Evolutionary conservation across 148 eudicot genomes (phyloP), one percentile per base, ranked within the genome.

Genomic region (Linanthus parryae): DNA sequence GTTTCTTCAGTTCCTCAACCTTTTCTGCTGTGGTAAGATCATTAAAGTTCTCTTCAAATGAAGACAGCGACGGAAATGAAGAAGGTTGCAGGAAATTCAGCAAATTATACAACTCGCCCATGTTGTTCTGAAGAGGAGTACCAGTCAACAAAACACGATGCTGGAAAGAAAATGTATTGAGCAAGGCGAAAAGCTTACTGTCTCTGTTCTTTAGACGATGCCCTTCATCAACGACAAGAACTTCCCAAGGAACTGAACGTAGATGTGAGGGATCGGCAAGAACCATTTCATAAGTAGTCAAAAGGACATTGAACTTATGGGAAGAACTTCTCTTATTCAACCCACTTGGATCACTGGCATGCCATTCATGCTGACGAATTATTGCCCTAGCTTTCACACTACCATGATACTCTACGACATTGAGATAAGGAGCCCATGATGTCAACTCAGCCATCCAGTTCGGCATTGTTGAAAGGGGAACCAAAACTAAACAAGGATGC

Each of bases 401-500:
- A 8, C 99, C 99, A 59, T 92, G 99, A 75, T 92, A 92, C 56
- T 92, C 96, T 29, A 92, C 96, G 35, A 92, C 96, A 51, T 92
- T 87, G 59, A 92, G 64, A 52, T 82, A 59, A n/a, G 99, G 96
- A 55, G 99, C 94, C 99, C 99, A 92, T 35, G 67, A 63, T 20
- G 84, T 52, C 69, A 92, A 92, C 69, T 92, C 99, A 0, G 99
- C 77, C 85, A 80, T 84, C 99, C 99, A 92, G 59, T 92, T 92
- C 18, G 94, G 99, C 99, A 92, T 88, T 22, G 99, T 92, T 34
- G 99, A 87, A 58, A 92, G 84, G 59, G 99, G 99, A 57, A 92
- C 99, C 81, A 92, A 80, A 45, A 92, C 94, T 31, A 92, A 70
- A 73, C 83, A 84, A 63, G 99, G 99, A 52, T 77, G 74, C 52